A percentile compares a stretch with the other conserved stretches of the same genome.
These are phyloP conservation scores for Mucor mucedo DNA, from an alignment of 371 early-diverging fungal species.

Conservation along the genomic window DNA sequence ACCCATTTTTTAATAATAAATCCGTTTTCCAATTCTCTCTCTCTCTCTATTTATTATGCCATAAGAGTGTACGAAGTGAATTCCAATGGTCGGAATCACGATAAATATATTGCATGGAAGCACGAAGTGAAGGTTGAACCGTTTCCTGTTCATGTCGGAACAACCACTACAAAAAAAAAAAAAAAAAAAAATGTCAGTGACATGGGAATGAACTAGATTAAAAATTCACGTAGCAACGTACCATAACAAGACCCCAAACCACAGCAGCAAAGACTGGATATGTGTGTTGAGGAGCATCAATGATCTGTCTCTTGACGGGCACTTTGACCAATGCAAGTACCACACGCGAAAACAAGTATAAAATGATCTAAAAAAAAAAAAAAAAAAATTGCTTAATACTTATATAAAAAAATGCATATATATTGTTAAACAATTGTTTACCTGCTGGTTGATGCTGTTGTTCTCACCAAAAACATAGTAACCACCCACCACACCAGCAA, in stretches of 20 bases:
- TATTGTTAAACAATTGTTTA: constrained; percentile 39
- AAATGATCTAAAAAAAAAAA: constrained; percentile 89
- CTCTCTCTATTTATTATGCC: constrained; percentile 84
- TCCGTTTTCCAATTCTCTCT: no score
- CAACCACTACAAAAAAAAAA: constrained; percentile 51
- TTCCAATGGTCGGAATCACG: constrained; percentile 85
- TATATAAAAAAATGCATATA: no score
- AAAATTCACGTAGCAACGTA: constrained; percentile 2
- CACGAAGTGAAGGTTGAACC: constrained; percentile 91
- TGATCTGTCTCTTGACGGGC: constrained; percentile 69
- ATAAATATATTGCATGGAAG: constrained; percentile 95
- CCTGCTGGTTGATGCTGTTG: constrained; percentile 94
- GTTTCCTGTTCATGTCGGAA: constrained; percentile 88
- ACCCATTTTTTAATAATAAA: background rate
- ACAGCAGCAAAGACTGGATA: constrained; percentile 93
- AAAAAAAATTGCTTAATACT: no score
- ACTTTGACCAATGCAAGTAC: constrained; percentile 86
- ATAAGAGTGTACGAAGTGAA: constrained; percentile 77
- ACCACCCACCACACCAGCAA: constrained; percentile 95
- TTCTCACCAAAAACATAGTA: constrained; percentile 95
- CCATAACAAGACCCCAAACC: constrained; percentile 96
- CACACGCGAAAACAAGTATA: constrained; percentile 94
- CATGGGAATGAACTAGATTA: no score
- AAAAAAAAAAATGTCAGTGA: background rate
- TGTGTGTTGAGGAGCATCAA: constrained; percentile 78